phyloP scores from a whole-genome alignment of 1,284 basidiomycete genomes.

The Ceratobasidium sp. region DNA sequence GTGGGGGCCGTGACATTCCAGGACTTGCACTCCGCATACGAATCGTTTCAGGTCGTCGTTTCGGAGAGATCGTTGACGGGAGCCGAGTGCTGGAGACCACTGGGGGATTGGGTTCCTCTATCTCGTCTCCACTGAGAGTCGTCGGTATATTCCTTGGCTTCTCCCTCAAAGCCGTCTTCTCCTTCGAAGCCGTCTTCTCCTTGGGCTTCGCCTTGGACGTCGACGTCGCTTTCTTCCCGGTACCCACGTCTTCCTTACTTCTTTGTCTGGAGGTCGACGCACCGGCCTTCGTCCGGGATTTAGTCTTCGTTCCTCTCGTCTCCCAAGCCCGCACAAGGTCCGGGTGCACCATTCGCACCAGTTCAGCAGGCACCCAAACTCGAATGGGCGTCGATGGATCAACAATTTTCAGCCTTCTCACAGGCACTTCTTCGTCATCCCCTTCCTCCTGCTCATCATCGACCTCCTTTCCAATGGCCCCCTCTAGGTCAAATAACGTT shows the following conservation, averaged over 20 bases:
- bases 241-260: constrained; percentile 8
- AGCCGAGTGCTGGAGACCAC: neutral
- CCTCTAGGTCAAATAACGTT: constrained; percentile 45
- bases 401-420: constrained; percentile 42
- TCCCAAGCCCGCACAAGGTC: constrained; percentile 66
- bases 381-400: constrained; percentile 53
- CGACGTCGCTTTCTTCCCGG: constrained; percentile 16
- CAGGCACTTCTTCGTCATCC: constrained; percentile 42
- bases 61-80: neutral
- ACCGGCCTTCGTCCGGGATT: constrained; percentile 2
- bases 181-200: neutral
- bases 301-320: constrained; percentile 52
- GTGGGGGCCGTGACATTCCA: neutral
- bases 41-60: neutral
- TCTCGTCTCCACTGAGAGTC: constrained; percentile 30
- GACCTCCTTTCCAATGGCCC: constrained; percentile 48
- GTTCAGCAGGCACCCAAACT: constrained; percentile 76
- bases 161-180: constrained; percentile 8
- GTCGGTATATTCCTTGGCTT: constrained; percentile 15
- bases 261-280: constrained; percentile 18
- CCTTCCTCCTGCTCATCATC: constrained; percentile 55
- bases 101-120: neutral
- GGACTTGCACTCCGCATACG: neutral
- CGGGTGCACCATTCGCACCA: constrained; percentile 70
- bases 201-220: constrained; percentile 6